Percentiles rank a stretch among this genome's conserved stretches.
phyloP scores from a whole-genome alignment of 306 rosid genomes.

The Castanea sativa region DNA sequence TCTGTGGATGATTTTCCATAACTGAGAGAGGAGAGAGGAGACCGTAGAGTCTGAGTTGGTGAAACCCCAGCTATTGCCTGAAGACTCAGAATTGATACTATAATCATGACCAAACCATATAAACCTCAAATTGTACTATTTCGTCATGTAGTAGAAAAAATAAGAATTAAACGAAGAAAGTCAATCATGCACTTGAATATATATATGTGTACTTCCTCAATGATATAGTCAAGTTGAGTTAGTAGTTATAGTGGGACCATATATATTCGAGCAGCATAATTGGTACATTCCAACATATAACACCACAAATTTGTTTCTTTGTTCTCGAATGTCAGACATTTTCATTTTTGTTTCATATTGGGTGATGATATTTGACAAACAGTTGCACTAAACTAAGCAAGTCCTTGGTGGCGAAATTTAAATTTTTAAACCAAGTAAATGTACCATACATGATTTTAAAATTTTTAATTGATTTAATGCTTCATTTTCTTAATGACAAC shows the following conservation, averaged over 20 bases:
- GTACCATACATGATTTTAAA: too few relatives aligned
- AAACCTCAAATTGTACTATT: background rate
- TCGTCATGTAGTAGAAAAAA: background rate
- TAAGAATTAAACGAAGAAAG: background rate
- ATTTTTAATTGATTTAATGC: too few relatives aligned
- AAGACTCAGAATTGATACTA: background rate
- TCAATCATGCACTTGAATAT: background rate
- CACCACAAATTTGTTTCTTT: background rate
- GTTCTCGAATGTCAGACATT: background rate
- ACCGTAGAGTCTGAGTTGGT: constrained; percentile 39
- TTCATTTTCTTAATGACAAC: too few relatives aligned
- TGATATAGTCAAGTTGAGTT: background rate
- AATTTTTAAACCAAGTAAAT: too few relatives aligned
- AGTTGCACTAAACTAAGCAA: too few relatives aligned
- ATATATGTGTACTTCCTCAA: background rate
- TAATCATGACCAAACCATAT: constrained; percentile 28
- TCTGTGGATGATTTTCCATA: constrained; percentile 37
- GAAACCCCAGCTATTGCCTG: constrained; percentile 12
- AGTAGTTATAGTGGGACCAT: background rate
- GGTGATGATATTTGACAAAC: too few relatives aligned
- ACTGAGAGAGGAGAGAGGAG: constrained; percentile 5
- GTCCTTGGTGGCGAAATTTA: too few relatives aligned
- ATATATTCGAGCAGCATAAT: too few relatives aligned
- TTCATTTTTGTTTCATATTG: background rate
- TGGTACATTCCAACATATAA: too few relatives aligned